phyloP scores from a whole-genome alignment of 2,329 filamentous ascomycete genomes.

The Stagonosporopsis chrysanthemi region DNA sequence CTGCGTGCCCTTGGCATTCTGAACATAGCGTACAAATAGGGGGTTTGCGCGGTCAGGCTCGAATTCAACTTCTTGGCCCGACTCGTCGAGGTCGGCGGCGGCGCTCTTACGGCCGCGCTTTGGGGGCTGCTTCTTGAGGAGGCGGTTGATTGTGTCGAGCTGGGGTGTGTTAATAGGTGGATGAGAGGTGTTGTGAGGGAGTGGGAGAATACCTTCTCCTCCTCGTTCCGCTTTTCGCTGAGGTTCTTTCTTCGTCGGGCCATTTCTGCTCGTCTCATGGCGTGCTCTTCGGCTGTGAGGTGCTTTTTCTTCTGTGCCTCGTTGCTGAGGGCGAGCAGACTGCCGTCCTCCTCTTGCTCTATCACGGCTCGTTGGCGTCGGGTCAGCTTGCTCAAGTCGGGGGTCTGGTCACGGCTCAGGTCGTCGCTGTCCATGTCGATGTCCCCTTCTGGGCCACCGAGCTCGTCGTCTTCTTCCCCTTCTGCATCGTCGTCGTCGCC shows the following conservation, averaged over 20 bases:
- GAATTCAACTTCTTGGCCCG: constrained; percentile 58
- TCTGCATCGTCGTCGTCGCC: constrained; percentile 54
- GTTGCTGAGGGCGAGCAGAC: constrained; percentile 63
- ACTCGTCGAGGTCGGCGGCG: constrained; percentile 55
- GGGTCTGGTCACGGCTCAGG: constrained; percentile 64
- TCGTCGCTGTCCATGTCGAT: constrained; percentile 60
- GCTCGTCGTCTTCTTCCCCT: constrained; percentile 53
- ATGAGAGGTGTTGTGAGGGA: background rate
- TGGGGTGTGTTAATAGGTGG: constrained; percentile 47
- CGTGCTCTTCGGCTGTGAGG: constrained; percentile 75
- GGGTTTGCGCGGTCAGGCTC: constrained; percentile 62
- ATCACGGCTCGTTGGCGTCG: constrained; percentile 70
- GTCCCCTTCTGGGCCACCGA: constrained; percentile 45
- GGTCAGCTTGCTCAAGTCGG: constrained; percentile 71
- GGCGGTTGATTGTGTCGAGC: constrained; percentile 92
- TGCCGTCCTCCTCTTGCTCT: constrained; percentile 60
- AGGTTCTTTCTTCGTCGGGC: constrained; percentile 75
- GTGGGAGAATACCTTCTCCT: constrained; percentile 68
- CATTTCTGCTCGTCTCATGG: constrained; percentile 77
- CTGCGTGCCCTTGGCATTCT: constrained; percentile 65
- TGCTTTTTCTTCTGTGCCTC: constrained; percentile 77
- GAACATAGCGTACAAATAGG: constrained; percentile 74
- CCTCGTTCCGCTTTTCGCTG: constrained; percentile 78
- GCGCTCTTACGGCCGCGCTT: constrained; percentile 65
- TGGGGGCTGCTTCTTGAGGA: constrained; percentile 84